Conservation (phyloP, 805 yeast species). For the Yarrowia sp. region DNA sequence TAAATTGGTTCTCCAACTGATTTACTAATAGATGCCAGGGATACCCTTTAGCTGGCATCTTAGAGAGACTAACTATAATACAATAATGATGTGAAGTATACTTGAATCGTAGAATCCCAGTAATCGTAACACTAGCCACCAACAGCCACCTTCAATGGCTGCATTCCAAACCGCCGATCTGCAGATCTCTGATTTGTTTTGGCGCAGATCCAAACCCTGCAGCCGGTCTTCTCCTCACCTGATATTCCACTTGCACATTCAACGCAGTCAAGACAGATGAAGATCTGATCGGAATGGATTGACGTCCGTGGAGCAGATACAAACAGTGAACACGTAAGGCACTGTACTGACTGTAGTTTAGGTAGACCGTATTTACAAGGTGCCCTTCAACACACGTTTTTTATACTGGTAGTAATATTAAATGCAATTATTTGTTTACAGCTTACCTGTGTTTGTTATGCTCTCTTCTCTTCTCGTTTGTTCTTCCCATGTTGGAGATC, state of each 20-base stretch:
- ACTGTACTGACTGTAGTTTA: too few species aligned
- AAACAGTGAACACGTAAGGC: too few species aligned
- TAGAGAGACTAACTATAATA: slow-evolving; percentile 10
- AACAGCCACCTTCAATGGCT: neutral
- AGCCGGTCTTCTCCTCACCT: neutral
- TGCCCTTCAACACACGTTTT: too few species aligned
- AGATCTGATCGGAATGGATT: slow-evolving; percentile 5
- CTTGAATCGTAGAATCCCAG: too few species aligned
- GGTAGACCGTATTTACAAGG: too few species aligned
- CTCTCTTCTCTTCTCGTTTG: neutral
- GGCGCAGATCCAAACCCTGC: neutral
- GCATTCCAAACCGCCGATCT: slow-evolving; percentile 11
- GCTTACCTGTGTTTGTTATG: neutral
- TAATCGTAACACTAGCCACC: too few species aligned
- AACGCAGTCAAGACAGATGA: neutral
- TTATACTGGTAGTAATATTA: too few species aligned
- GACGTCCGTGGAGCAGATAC: too few species aligned
- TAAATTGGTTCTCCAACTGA: neutral
- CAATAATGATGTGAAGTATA: slow-evolving; percentile 7
- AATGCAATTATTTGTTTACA: neutral
- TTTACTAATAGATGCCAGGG: neutral
- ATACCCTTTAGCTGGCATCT: slow-evolving; percentile 13
- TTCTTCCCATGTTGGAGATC: neutral
- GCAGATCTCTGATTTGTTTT: neutral
- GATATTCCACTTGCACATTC: neutral